Percentiles rank a stretch among this genome's conserved stretches.
These are phyloP conservation scores for Lactifluus rugatus DNA, from an alignment of 768 basidiomycete species.

Conservation along the genomic window DNA sequence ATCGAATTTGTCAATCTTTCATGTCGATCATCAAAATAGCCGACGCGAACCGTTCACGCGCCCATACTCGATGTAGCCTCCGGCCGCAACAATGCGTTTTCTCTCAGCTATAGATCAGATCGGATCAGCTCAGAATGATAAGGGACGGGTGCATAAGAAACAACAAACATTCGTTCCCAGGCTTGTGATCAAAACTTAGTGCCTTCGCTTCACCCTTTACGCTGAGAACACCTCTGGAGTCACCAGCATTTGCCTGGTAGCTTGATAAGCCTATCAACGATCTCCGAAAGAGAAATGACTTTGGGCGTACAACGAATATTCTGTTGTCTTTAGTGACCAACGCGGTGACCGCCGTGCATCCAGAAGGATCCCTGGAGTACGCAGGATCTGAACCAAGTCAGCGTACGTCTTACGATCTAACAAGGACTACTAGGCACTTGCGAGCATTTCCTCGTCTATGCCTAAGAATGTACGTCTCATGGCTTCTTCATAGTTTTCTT, in stretches of 20 bases:
- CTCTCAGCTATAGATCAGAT: constrained; percentile 52
- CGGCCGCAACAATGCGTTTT: constrained; percentile 77
- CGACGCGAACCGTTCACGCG: constrained; percentile 76
- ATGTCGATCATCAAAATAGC: neutral
- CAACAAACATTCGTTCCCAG: constrained; percentile 66
- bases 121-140: constrained; percentile 5
- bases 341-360: constrained; percentile 90
- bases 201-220: constrained; percentile 80
- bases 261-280: neutral
- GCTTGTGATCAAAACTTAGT: constrained; percentile 93
- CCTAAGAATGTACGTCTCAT: constrained; percentile 86
- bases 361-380: constrained; percentile 86
- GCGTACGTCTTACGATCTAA: neutral
- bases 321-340: constrained; percentile 69
- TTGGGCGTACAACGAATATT: constrained; percentile 62
- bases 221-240: constrained; percentile 84
- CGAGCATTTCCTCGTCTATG: constrained; percentile 89
- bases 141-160: constrained; percentile 1
- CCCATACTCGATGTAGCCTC: constrained; percentile 93
- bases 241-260: constrained; percentile 89
- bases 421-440: constrained; percentile 40
- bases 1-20: neutral
- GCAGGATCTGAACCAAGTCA: constrained; percentile 51
- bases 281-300: neutral
- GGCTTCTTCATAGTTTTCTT: constrained; percentile 61